Evolutionary conservation across 2,329 filamentous ascomycete species (phyloP).

Genomic region (Trichoderma guizhouense): DNA sequence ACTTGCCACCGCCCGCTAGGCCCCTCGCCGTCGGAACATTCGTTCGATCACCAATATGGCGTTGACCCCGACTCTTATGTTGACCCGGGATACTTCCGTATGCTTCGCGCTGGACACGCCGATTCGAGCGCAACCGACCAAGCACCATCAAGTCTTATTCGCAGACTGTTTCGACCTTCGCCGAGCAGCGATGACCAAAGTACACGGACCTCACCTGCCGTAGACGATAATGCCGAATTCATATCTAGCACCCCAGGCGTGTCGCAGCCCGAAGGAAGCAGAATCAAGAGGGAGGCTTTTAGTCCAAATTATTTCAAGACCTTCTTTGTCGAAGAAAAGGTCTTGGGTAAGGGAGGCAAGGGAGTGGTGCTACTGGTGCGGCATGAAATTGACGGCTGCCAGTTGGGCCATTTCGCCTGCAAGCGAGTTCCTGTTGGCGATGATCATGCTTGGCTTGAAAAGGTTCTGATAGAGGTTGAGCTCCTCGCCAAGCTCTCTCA

Average conservation of each 20-base stretch:
- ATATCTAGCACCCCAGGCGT: slow-evolving; percentile 51
- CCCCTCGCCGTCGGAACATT: slow-evolving; percentile 44
- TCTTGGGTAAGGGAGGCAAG: slow-evolving; percentile 86
- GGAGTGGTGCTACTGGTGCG: slow-evolving; percentile 92
- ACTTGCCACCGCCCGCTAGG: slow-evolving; percentile 76
- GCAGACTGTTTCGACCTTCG: slow-evolving; percentile 49
- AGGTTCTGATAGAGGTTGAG: slow-evolving; percentile 89
- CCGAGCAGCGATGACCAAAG: slow-evolving; percentile 26
- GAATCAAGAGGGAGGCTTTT: slow-evolving; percentile 83
- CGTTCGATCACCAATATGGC: slow-evolving; percentile 44
- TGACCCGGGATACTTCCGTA: slow-evolving; percentile 90
- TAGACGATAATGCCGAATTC: slow-evolving; percentile 43
- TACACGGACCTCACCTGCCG: slow-evolving; percentile 21
- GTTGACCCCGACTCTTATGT: slow-evolving; percentile 65
- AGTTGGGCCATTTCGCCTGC: slow-evolving; percentile 88
- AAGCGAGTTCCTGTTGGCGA: slow-evolving; percentile 95
- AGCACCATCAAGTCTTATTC: slow-evolving; percentile 51
- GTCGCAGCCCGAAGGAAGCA: slow-evolving; percentile 52
- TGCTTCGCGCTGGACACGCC: slow-evolving; percentile 64
- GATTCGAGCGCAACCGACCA: slow-evolving; percentile 42
- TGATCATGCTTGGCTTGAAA: slow-evolving; percentile 92
- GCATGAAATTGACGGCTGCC: slow-evolving; percentile 85
- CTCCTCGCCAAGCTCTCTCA: slow-evolving; percentile 88
- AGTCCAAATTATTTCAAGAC: slow-evolving; percentile 88
- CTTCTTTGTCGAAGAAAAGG: slow-evolving; percentile 86